phyloP scores from a whole-genome alignment of 2,329 filamentous ascomycete genomes.

The Ceratocystis cubensis region DNA sequence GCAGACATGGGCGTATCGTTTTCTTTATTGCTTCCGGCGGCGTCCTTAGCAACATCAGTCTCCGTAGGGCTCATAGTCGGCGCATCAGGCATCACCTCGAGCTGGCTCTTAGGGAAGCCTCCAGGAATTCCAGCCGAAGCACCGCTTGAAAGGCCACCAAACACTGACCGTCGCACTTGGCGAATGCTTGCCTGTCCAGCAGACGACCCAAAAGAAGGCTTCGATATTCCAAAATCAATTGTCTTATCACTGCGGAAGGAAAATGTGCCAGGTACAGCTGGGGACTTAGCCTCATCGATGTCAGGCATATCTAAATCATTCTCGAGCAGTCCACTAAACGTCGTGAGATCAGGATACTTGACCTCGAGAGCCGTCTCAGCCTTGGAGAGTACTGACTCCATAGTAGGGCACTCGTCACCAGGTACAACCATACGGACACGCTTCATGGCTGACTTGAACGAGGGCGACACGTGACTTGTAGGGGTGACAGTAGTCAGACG shows the following conservation, averaged over 20 bases:
- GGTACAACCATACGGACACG: conserved; percentile 21
- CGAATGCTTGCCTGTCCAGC: conserved; percentile 50
- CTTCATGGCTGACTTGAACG: conserved; percentile 20
- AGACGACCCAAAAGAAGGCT: conserved; percentile 43
- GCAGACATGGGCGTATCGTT: conserved; percentile 35
- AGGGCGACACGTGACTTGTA: conserved; percentile 17
- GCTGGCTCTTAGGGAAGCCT: conserved; percentile 35
- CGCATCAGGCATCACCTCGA: conserved; percentile 24
- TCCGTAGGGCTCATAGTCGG: conserved; percentile 1
- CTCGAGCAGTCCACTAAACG: conserved; percentile 27
- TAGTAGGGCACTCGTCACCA: conserved; percentile 28
- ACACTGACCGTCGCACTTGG: conserved; percentile 43
- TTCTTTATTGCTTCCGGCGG: conserved; percentile 33
- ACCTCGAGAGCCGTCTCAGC: conserved; percentile 27
- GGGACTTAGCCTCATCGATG: conserved; percentile 24
- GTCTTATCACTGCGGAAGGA: conserved; percentile 55
- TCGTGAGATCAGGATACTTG: conserved; percentile 43
- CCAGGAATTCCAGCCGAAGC: conserved; percentile 36
- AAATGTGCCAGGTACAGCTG: conserved; percentile 45
- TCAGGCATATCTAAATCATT: conserved; percentile 19
- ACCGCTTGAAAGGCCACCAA: conserved; percentile 24
- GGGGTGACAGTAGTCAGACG: conserved; percentile 36
- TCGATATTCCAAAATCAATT: conserved; percentile 42
- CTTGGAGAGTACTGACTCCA: conserved; percentile 26
- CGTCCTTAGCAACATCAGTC: conserved; percentile 31